phyloP scores from a whole-genome alignment of 306 rosid species.

The Leucaena leucocephala region DNA sequence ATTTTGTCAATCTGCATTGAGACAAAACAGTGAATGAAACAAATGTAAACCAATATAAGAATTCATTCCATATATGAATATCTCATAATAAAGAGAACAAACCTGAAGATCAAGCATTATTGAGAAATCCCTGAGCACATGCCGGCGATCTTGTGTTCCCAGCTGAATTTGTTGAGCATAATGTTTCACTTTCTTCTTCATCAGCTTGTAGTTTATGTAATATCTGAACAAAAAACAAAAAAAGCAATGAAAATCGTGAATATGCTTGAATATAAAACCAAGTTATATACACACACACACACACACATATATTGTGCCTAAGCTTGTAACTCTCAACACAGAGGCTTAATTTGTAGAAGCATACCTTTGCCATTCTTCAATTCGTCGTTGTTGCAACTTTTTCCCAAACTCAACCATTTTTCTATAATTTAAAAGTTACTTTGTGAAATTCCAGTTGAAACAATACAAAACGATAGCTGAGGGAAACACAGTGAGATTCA shows the following conservation, averaged over 20 bases:
- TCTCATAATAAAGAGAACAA: conserved; percentile 5
- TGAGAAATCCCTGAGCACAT: conserved; percentile 93
- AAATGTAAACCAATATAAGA: neutral
- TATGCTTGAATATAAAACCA: conserved; percentile 29
- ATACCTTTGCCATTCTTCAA: conserved; percentile 91
- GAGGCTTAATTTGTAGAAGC: conserved; percentile 3
- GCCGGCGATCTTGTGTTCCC: conserved; percentile 73
- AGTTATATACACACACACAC: neutral
- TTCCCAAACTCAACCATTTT: conserved; percentile 98
- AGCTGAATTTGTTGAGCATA: conserved; percentile 86
- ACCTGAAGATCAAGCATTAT: conserved; percentile 96
- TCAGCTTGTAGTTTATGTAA: conserved; percentile 91
- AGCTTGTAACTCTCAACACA: neutral
- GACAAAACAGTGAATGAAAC: conserved; percentile 27
- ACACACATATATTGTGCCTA: no score
- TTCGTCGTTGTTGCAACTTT: conserved; percentile 83
- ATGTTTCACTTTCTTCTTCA: conserved; percentile 89
- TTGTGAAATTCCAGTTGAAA: conserved; percentile 17
- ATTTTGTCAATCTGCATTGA: conserved; percentile 80
- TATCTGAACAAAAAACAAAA: conserved; percentile 47
- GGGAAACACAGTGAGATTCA: neutral
- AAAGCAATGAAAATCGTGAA: conserved; percentile 17
- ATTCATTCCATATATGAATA: neutral
- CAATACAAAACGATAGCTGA: neutral
- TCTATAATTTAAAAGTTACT: conserved; percentile 41